Base-by-base conservation (phyloP, 345 rosid species). In the Dipteronia sinensis region DNA sequence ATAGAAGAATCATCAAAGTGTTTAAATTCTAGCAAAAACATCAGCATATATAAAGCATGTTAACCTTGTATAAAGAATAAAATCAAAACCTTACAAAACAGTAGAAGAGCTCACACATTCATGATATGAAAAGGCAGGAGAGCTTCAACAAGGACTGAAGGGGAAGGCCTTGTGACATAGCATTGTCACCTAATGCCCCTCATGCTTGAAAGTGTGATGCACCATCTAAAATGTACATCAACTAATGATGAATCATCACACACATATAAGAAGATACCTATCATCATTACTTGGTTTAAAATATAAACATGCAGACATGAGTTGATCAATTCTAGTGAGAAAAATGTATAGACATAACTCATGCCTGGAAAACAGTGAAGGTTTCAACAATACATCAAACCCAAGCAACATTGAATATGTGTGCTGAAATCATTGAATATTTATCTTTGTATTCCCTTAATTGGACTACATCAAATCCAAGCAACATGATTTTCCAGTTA, bases 191-290 rank as follows among this genome's bases (percentile, higher is more conserved):
- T 56, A 10, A 34, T n/a, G 29, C 31, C 47, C 65, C 0, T 71
- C 49, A 13, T 47, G 65, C 75, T 56, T 71, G 65, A 71, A 56
- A 17, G 10, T 10, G 16, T 3, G 67, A 40, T 62, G 58, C 63
- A 72, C 23, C 47, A 73, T 62, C 16, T 17, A 63, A 62, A 62
- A 62, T 44, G 40, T 42, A 9, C 23, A 73, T 46, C 17, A 73
- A 59, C 29, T 20, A 17, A 42, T 19, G 3, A 11, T 38, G 51
- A 16, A 72, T 69, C 23, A 9, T 17, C 17, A 29, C 12, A 2
- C 4, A 69, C 12, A 2, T 7, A 69, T 22, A 46, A 69, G 19
- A 46, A 47, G 10, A 25, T 27, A 69, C 40, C 9, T 70, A 70
- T 25, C 0, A 51, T 47, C 62, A 69, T 27, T 15, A 51, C 16